These are phyloP conservation scores for Plicaturopsis crispa DNA, from an alignment of 768 basidiomycete species.

Conservation along the genomic window DNA sequence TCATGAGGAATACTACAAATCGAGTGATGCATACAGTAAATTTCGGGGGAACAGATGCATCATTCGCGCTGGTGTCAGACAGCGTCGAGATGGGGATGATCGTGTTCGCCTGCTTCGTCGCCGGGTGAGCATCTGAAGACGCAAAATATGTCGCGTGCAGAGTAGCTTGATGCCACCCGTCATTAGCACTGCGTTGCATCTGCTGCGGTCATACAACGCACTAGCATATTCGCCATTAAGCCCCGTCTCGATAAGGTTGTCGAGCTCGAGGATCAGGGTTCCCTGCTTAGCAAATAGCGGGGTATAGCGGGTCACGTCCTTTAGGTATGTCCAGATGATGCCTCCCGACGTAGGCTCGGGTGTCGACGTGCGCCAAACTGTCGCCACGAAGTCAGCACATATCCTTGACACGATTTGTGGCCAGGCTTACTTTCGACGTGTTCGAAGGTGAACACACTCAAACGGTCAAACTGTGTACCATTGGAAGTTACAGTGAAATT, in stretches of 20 bases:
- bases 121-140: slow-evolving; percentile 47
- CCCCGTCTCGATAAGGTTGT: slow-evolving; percentile 55
- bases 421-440: slow-evolving; percentile 62
- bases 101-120: slow-evolving; percentile 50
- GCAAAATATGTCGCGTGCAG: slow-evolving; percentile 68
- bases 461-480: slow-evolving; percentile 69
- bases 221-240: slow-evolving; percentile 67
- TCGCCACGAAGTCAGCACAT: not conserved
- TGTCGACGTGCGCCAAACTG: slow-evolving; percentile 78
- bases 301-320: slow-evolving; percentile 67
- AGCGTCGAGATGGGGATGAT: slow-evolving; percentile 69
- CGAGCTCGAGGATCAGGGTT: slow-evolving; percentile 63
- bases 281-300: slow-evolving; percentile 65
- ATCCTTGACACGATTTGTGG: too few relatives aligned
- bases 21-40: slow-evolving; percentile 57
- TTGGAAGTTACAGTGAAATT: slow-evolving; percentile 76
- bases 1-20: too few relatives aligned
- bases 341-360: slow-evolving; percentile 65
- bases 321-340: slow-evolving; percentile 73
- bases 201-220: slow-evolving; percentile 24
- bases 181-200: not conserved
- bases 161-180: too few relatives aligned
- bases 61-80: slow-evolving; percentile 54
- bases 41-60: slow-evolving; percentile 68
- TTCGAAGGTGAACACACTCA: slow-evolving; percentile 68